Percentiles rank a stretch among this genome's conserved stretches.
phyloP scores from a whole-genome alignment of 225 moss, liverwort and hornwort genomes.

The Polytrichum commune region DNA sequence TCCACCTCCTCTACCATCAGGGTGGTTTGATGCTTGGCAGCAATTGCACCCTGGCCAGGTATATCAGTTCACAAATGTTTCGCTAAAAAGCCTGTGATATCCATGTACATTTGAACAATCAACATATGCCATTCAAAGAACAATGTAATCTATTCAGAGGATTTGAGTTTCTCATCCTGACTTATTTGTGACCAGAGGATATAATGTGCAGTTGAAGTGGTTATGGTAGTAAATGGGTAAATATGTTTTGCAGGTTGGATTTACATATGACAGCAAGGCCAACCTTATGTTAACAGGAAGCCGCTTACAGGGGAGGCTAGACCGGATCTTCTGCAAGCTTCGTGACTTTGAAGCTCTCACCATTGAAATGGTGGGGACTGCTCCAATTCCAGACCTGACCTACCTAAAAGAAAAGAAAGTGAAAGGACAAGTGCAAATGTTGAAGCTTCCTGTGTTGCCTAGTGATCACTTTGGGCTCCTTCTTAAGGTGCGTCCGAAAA shows the following conservation, averaged over 20 bases:
- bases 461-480: conserved; percentile 98
- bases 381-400: conserved; percentile 70
- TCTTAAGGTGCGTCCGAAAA: conserved; percentile 50
- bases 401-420: conserved; percentile 85
- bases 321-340: conserved; percentile 82
- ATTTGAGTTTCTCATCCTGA: too few relatives aligned
- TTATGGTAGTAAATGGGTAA: background rate
- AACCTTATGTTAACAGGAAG: conserved; percentile 84
- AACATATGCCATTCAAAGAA: too few relatives aligned
- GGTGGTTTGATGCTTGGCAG: conserved; percentile 94
- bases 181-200: too few relatives aligned
- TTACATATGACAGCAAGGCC: conserved; percentile 91
- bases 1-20: conserved; percentile 73
- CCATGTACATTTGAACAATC: too few relatives aligned
- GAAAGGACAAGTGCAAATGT: conserved; percentile 68
- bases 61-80: conserved; percentile 1
- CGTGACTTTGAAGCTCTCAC: conserved; percentile 65
- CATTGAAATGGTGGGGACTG: conserved; percentile 91
- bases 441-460: conserved; percentile 75
- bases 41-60: conserved; percentile 62
- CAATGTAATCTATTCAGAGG: too few relatives aligned
- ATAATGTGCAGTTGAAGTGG: background rate
- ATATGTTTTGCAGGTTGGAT: conserved; percentile 51
- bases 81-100: too few relatives aligned
- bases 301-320: conserved; percentile 78